These are phyloP conservation scores for Colletotrichum theobromicola DNA, from an alignment of 2,329 filamentous ascomycete species.

Conservation along the genomic window DNA sequence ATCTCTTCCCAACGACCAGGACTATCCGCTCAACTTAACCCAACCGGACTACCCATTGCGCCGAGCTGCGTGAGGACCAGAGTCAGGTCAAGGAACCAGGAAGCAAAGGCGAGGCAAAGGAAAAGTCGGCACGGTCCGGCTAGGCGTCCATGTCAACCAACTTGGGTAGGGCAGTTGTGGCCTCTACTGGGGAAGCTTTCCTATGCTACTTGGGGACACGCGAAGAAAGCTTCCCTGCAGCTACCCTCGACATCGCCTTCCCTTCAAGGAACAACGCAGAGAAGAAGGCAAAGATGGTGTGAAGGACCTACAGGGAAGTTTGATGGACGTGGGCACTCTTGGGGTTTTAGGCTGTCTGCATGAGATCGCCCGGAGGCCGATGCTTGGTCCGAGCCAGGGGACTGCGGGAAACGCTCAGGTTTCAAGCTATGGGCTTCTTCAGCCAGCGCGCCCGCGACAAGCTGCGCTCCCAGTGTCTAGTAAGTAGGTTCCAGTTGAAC, in stretches of 20 bases:
- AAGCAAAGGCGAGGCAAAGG: neutral
- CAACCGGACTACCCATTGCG: neutral
- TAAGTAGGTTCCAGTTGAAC: neutral
- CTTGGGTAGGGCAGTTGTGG: neutral
- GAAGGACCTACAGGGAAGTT: neutral
- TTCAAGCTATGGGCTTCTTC: neutral
- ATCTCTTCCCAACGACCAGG: neutral
- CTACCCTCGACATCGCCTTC: neutral
- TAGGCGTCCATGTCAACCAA: neutral
- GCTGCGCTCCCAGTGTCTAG: neutral
- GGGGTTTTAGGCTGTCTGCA: neutral
- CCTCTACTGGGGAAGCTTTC: neutral
- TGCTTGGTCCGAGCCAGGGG: slow-evolving; percentile 6
- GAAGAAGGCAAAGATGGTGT: neutral
- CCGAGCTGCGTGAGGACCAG: neutral
- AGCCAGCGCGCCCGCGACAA: neutral
- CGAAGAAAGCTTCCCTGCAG: neutral
- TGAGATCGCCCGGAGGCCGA: neutral
- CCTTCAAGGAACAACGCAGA: neutral
- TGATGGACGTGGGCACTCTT: neutral
- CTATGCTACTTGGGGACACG: neutral
- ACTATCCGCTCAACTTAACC: neutral
- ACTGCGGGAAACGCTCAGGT: neutral
- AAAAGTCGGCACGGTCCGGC: slow-evolving; percentile 12
- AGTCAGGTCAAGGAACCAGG: neutral